Evolutionary conservation across 257 asterid species (phyloP).

Genomic region (Hygrophila difformis): DNA sequence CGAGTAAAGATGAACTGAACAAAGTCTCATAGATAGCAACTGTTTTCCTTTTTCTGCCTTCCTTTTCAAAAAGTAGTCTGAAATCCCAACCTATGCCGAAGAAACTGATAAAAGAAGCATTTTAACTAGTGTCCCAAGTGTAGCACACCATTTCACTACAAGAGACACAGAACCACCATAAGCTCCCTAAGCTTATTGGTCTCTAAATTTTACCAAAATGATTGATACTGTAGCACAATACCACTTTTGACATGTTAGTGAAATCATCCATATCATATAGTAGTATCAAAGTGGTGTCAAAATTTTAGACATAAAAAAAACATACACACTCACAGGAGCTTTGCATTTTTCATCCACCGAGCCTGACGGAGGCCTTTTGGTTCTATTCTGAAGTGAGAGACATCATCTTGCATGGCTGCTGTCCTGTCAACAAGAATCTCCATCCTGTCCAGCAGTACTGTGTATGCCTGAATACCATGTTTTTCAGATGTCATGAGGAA

Average conservation of each 20-base stretch:
- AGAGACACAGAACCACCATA: not conserved
- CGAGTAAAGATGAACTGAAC: too few relatives aligned
- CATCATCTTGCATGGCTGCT: constrained; percentile 91
- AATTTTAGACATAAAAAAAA: constrained; percentile 10
- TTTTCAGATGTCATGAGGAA: constrained; percentile 4
- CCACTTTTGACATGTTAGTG: not conserved
- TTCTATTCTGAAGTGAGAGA: constrained; percentile 95
- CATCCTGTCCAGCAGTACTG: constrained; percentile 90
- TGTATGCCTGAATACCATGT: constrained; percentile 55
- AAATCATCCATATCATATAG: too few relatives aligned
- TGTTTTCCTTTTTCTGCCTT: too few relatives aligned
- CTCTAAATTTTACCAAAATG: not conserved
- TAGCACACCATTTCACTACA: too few relatives aligned
- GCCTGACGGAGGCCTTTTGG: constrained; percentile 91
- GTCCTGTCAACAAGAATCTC: constrained; percentile 99
- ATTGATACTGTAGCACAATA: too few relatives aligned
- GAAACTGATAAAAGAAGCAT: too few relatives aligned
- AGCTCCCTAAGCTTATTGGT: not conserved
- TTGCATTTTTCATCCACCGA: constrained; percentile 97
- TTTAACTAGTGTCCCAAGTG: too few relatives aligned
- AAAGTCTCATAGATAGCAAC: too few relatives aligned
- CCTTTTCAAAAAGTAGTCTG: too few relatives aligned
- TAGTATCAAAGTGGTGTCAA: not conserved
- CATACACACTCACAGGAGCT: constrained; percentile 65
- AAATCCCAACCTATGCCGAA: too few relatives aligned